Percentiles rank a stretch among this genome's conserved stretches.
These are phyloP conservation scores for Starmerella cellae DNA, from an alignment of 805 yeast genomes.

Conservation along the genomic window DNA sequence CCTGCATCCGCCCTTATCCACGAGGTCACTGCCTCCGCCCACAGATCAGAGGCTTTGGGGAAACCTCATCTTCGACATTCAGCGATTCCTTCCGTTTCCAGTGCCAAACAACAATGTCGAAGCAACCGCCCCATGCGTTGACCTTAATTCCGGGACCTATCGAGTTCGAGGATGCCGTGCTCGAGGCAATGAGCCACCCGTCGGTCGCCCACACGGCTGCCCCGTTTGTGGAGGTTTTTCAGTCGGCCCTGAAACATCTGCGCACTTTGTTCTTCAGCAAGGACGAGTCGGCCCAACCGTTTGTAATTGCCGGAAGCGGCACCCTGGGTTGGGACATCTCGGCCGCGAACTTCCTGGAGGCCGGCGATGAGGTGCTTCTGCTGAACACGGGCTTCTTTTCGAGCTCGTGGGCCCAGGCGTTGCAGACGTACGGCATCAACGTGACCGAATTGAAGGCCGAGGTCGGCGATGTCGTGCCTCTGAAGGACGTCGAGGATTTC, in stretches of 20 bases:
- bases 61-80: background rate
- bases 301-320: conserved; percentile 80
- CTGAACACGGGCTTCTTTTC: conserved; percentile 83
- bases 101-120: conserved; percentile 35
- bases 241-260: conserved; percentile 49
- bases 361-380: conserved; percentile 61
- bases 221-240: conserved; percentile 64
- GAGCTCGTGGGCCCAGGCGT: conserved; percentile 65
- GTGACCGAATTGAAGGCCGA: conserved; percentile 63
- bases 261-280: conserved; percentile 63
- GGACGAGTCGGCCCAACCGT: conserved; percentile 56
- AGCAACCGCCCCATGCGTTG: conserved; percentile 29
- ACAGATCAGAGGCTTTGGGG: too few species aligned
- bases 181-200: conserved; percentile 66
- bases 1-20: too few species aligned
- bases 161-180: conserved; percentile 67
- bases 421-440: conserved; percentile 57
- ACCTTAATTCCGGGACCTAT: conserved; percentile 77
- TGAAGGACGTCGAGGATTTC: conserved; percentile 41
- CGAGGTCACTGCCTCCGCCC: too few species aligned
- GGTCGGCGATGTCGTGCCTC: conserved; percentile 57
- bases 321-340: conserved; percentile 91
- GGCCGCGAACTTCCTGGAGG: conserved; percentile 56
- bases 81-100: too few species aligned
- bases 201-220: conserved; percentile 85